Base-by-base conservation (phyloP, 2,329 filamentous ascomycete genomes). In the Sporothrix brasiliensis region DNA sequence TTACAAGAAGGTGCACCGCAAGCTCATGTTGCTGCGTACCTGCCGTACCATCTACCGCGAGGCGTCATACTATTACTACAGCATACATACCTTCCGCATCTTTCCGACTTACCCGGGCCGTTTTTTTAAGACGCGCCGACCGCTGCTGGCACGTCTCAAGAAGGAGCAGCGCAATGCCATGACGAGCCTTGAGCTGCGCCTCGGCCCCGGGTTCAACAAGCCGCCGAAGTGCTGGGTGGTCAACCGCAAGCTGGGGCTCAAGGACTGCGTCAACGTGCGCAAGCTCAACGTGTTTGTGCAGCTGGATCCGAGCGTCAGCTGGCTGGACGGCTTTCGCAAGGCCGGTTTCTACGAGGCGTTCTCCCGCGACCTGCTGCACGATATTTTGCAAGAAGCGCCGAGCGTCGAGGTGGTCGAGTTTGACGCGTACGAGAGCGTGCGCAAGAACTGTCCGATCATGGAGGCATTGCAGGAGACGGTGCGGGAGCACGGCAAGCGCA, bases 91-190 rank as follows among this genome's bases (percentile, higher is more conserved):
- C 0, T 85, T 91, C 68, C 88, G 89, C 69, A 78, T 93, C 49
- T 93, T 92, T 75, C 89, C 90, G 14, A 88, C 85, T 3, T 82
- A 86, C 27, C 85, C 86, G 5, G 88, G 88, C 58, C 84, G 85
- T 52, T 89, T 90, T 79, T 91, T 91, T 81, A 90, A 92, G 79
- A 89, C 88, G 41, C 92, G 92, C 80, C 87, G 87, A 74, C 91
- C 91, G 1, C 82, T 94, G 0, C 82, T 94, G 39, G 85, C 89
- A 6, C 88, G 91, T 21, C 79, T 94, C 69, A 87, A 88, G 24
- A 79, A 86, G 0, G 81, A 80, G 41, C 89, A 91, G 77, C 86
- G 90, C 47, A 80, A 81, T 19, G 84, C 81, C 60, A 83, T 94
- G 58, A 88, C 85, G 0, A 86, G 86, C 0, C 80, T 94, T 2